phyloP scores from a whole-genome alignment of 1,284 basidiomycete species.

The Exobasidium rhododendri region DNA sequence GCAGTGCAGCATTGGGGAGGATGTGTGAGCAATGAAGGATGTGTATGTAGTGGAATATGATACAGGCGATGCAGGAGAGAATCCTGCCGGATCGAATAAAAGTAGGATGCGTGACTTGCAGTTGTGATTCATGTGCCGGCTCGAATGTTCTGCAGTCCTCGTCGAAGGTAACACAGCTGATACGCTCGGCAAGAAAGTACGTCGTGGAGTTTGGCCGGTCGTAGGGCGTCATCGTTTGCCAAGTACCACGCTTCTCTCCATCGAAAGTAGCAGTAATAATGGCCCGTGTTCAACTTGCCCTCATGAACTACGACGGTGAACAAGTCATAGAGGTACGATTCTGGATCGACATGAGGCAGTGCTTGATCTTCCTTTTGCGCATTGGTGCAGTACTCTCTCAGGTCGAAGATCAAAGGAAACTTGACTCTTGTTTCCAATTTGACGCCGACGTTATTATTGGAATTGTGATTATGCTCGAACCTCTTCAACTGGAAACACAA shows the following conservation, averaged over 20 bases:
- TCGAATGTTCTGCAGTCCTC: constrained; percentile 33
- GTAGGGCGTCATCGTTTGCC: constrained; percentile 84
- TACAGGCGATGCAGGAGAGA: no score
- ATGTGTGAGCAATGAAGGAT: no score
- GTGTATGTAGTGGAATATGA: no score
- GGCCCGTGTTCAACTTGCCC: constrained; percentile 82
- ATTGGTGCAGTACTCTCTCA: constrained; percentile 76
- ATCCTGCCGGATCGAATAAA: no score
- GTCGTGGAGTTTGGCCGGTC: constrained; percentile 22
- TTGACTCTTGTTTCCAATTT: constrained; percentile 83
- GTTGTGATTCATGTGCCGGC: no score
- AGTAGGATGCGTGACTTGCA: no score
- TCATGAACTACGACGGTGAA: constrained; percentile 93
- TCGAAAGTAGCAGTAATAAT: constrained; percentile 81
- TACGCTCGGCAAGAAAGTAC: constrained; percentile 44
- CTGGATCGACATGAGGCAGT: constrained; percentile 21
- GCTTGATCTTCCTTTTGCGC: constrained; percentile 30
- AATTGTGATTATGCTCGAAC: constrained; percentile 88
- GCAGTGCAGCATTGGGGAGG: no score
- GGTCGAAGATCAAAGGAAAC: constrained; percentile 79
- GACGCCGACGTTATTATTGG: constrained; percentile 61
- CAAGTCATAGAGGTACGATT: constrained; percentile 70
- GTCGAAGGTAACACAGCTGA: constrained; percentile 46
- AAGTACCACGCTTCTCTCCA: constrained; percentile 84
- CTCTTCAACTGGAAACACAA: constrained; percentile 96